These are phyloP conservation scores for Telfairia occidentalis DNA, from an alignment of 331 rosid genomes.

Conservation along the genomic window DNA sequence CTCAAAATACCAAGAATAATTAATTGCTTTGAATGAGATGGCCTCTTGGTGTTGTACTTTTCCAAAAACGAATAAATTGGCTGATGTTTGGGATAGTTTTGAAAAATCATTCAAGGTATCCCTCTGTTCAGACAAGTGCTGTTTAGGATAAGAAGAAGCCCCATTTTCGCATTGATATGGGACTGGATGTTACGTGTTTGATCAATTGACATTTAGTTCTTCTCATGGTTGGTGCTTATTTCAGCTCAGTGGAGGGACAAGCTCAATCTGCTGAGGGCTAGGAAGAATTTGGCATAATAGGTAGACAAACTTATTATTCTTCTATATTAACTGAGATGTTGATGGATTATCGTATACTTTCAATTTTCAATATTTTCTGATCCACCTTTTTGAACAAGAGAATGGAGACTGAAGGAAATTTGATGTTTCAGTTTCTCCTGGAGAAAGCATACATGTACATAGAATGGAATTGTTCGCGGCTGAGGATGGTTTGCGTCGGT, in stretches of 20 bases:
- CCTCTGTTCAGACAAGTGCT: not conserved
- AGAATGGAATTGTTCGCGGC: conserved; percentile 8
- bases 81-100: not conserved
- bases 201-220: not conserved
- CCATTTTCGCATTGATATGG: not conserved
- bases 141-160: not conserved
- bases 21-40: not conserved
- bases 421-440: conserved; percentile 13
- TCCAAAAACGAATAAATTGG: not conserved
- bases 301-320: not conserved
- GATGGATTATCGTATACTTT: not conserved
- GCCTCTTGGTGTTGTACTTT: not conserved
- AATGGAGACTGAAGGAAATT: not conserved
- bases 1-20: not conserved
- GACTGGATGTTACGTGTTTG: not conserved
- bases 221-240: not conserved
- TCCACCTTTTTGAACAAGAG: not conserved
- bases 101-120: not conserved
- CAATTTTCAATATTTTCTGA: not conserved
- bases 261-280: conserved; percentile 41
- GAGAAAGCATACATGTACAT: conserved; percentile 3
- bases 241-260: conserved; percentile 63
- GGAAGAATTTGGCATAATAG: conserved; percentile 34
- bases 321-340: not conserved
- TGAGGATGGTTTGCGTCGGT: not conserved